Conservation (phyloP, 2,329 filamentous ascomycete species). For the Orbilia brochopaga region DNA sequence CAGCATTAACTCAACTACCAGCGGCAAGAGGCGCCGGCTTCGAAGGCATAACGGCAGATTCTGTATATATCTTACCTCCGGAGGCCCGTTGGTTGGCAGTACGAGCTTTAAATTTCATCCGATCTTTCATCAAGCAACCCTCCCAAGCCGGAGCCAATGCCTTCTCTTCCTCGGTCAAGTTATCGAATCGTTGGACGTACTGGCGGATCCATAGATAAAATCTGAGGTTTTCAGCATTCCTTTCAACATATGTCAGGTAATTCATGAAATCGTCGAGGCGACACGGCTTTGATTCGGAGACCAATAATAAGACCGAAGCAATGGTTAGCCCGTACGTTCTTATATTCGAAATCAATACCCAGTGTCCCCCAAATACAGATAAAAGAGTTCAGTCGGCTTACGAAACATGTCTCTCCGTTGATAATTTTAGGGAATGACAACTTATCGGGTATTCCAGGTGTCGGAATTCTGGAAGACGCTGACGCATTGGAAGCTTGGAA, state of each 20-base stretch:
- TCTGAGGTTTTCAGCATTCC: constrained; percentile 79
- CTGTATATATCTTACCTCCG: neutral
- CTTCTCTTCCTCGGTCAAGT: constrained; percentile 63
- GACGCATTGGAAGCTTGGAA: constrained; percentile 23
- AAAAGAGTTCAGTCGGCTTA: constrained; percentile 61
- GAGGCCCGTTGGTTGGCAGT: neutral
- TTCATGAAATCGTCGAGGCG: constrained; percentile 84
- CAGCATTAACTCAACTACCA: too few relatives aligned
- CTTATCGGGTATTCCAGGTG: constrained; percentile 69
- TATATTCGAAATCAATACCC: constrained; percentile 1
- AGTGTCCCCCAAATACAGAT: neutral
- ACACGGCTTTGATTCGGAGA: constrained; percentile 67
- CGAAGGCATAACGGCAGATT: too few relatives aligned
- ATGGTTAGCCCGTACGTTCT: constrained; percentile 19
- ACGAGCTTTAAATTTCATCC: neutral
- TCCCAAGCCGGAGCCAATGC: constrained; percentile 59
- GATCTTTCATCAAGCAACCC: constrained; percentile 47
- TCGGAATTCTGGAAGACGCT: constrained; percentile 52
- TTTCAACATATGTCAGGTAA: constrained; percentile 79
- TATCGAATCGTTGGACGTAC: constrained; percentile 67
- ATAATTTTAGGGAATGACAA: constrained; percentile 79
- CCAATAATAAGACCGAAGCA: neutral
- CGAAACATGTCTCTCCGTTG: constrained; percentile 74
- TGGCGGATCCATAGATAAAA: constrained; percentile 73
- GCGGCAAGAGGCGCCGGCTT: neutral